Conservation (phyloP, 257 asterid species). For the Przewalskia tangutica region DNA sequence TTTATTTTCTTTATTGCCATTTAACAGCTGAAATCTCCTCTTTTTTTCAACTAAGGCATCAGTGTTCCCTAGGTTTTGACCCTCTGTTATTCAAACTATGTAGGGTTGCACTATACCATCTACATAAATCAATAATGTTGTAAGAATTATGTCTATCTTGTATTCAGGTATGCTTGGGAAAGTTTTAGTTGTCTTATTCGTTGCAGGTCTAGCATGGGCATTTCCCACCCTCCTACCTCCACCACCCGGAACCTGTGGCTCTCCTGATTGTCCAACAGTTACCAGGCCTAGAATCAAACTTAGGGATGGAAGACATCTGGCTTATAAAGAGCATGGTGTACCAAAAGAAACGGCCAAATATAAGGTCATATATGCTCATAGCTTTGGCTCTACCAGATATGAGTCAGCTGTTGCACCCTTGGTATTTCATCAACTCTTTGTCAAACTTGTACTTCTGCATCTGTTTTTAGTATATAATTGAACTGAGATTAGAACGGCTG, state of each 20-base stretch:
- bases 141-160: neutral
- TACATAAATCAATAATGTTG: neutral
- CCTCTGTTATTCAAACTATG: neutral
- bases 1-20: neutral
- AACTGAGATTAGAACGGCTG: neutral
- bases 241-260: constrained; percentile 54
- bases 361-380: constrained; percentile 60
- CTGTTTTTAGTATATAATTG: neutral
- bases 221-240: constrained; percentile 51
- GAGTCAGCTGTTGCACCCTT: constrained; percentile 41
- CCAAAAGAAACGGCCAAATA: constrained; percentile 52
- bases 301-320: constrained; percentile 66
- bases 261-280: constrained; percentile 44
- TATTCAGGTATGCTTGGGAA: constrained; percentile 49
- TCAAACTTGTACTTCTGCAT: neutral
- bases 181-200: constrained; percentile 27
- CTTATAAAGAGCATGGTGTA: constrained; percentile 76
- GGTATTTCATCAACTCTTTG: constrained; percentile 28
- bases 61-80: too few relatives aligned
- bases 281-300: constrained; percentile 64
- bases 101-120: neutral
- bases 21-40: neutral
- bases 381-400: constrained; percentile 49
- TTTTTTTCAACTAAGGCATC: too few relatives aligned
- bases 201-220: constrained; percentile 52